A percentile compares a stretch with the other conserved stretches of the same genome.
These are phyloP conservation scores for Melocanna baccifera DNA, from an alignment of 176 grass and related monocot genomes.

Conservation along the genomic window DNA sequence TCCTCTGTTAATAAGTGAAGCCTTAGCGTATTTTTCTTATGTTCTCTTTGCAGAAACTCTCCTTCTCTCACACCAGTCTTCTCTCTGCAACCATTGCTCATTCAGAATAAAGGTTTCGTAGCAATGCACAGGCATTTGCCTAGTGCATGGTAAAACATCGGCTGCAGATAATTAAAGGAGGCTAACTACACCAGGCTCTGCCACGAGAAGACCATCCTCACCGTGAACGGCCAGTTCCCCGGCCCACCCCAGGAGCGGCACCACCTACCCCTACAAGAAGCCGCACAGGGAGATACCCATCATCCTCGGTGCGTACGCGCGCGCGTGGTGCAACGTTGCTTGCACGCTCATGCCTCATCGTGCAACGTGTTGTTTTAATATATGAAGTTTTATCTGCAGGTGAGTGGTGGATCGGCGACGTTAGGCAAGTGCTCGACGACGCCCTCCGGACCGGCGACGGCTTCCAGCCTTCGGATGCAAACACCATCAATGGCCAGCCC, in stretches of 20 bases:
- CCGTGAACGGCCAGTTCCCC: conserved; percentile 67
- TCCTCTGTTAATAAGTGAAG: no score
- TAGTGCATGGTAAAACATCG: no score
- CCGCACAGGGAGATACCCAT: conserved; percentile 57
- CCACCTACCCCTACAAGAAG: conserved; percentile 38
- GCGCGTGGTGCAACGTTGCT: no score
- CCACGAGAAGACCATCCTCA: conserved; percentile 53
- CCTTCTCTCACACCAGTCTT: no score
- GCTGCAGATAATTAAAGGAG: conserved; percentile 53
- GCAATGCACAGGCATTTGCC: no score
- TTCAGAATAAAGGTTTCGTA: no score
- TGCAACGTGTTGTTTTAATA: no score
- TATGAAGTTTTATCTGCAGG: background rate
- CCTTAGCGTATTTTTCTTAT: no score
- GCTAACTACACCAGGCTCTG: conserved; percentile 52
- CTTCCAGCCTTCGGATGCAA: conserved; percentile 18
- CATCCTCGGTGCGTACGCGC: conserved; percentile 65
- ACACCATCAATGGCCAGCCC: conserved; percentile 62
- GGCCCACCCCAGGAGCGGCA: conserved; percentile 50
- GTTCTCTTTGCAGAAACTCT: no score
- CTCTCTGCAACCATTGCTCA: no score
- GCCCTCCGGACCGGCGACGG: conserved; percentile 9
- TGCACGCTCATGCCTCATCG: no score
- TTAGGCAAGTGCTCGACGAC: background rate
- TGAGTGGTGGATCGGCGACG: conserved; percentile 40